A percentile compares a stretch with the other conserved stretches of the same genome.
Evolutionary conservation across 192 early-diverging fungal species (phyloP).

Genomic region (Neocallimastix lanati): DNA sequence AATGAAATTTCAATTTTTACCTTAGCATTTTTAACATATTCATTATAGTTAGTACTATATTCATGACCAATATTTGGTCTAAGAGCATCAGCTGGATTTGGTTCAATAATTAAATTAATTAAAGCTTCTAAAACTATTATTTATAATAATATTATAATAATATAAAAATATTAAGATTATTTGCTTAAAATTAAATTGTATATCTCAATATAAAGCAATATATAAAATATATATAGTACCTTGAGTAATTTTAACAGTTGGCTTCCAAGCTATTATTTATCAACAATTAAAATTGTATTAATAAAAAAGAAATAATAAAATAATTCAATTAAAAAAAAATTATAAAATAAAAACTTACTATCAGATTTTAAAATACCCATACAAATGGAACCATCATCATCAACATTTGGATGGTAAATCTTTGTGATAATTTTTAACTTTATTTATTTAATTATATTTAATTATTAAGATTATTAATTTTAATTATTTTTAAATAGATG

Average conservation of each 20-base stretch:
- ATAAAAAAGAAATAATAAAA: too few relatives aligned
- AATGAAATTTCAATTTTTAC: too few relatives aligned
- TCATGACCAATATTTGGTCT: slow-evolving; percentile 52
- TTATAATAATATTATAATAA: not conserved
- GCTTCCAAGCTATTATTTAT: slow-evolving; percentile 48
- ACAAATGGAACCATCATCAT: slow-evolving; percentile 66
- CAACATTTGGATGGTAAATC: slow-evolving; percentile 69
- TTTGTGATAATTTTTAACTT: slow-evolving; percentile 56
- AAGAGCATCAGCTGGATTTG: slow-evolving; percentile 71
- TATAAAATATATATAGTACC: slow-evolving; percentile 8
- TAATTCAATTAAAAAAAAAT: too few relatives aligned
- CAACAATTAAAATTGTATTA: too few relatives aligned
- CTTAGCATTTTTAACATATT: not conserved
- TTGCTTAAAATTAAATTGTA: too few relatives aligned
- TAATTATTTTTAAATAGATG: too few relatives aligned
- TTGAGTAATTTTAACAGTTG: slow-evolving; percentile 48
- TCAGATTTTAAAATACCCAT: slow-evolving; percentile 56
- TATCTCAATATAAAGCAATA: too few relatives aligned
- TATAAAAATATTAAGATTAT: too few relatives aligned
- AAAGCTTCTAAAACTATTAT: slow-evolving; percentile 38
- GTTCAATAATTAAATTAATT: slow-evolving; percentile 40
- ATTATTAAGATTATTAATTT: too few relatives aligned
- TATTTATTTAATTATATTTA: too few relatives aligned
- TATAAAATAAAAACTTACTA: too few relatives aligned
- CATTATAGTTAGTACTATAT: slow-evolving; percentile 35